Evolutionary conservation across 305 asterid genomes (phyloP).

Genomic region (Fraxinus angustifolia): DNA sequence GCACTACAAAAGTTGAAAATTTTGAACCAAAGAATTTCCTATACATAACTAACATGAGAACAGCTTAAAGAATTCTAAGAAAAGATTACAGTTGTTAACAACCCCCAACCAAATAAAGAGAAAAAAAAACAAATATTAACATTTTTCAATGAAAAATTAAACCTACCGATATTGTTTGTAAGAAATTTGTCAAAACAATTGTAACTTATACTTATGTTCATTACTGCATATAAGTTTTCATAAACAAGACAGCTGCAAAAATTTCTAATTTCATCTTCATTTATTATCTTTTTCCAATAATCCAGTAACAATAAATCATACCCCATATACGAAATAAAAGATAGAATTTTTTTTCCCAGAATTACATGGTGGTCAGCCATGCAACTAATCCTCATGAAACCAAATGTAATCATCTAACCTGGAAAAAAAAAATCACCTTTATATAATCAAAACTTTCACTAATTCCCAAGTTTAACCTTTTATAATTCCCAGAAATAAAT

Average conservation of each 20-base stretch:
- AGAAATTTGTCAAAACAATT: background rate
- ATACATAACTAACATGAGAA: slow-evolving; percentile 2
- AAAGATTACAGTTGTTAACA: background rate
- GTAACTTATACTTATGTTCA: background rate
- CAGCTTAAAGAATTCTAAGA: background rate
- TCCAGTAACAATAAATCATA: slow-evolving; percentile 18
- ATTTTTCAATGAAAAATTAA: background rate
- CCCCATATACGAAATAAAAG: slow-evolving; percentile 18
- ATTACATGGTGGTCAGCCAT: slow-evolving; percentile 13
- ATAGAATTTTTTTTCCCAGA: background rate
- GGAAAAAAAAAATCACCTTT: slow-evolving; percentile 20
- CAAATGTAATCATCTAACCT: slow-evolving; percentile 17
- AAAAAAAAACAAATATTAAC: background rate
- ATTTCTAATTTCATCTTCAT: background rate
- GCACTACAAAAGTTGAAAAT: background rate
- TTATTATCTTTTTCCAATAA: slow-evolving; percentile 11
- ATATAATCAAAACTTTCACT: slow-evolving; percentile 36
- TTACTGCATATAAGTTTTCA: background rate
- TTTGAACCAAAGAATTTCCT: background rate
- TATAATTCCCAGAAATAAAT: slow-evolving; percentile 29
- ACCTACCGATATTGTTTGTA: background rate
- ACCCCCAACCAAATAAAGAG: slow-evolving; percentile 10
- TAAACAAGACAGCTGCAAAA: background rate
- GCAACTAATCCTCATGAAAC: slow-evolving; percentile 26
- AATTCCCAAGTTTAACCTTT: slow-evolving; percentile 33